phyloP scores from a whole-genome alignment of 1,284 basidiomycete genomes.

The Austropuccinia psidii region DNA sequence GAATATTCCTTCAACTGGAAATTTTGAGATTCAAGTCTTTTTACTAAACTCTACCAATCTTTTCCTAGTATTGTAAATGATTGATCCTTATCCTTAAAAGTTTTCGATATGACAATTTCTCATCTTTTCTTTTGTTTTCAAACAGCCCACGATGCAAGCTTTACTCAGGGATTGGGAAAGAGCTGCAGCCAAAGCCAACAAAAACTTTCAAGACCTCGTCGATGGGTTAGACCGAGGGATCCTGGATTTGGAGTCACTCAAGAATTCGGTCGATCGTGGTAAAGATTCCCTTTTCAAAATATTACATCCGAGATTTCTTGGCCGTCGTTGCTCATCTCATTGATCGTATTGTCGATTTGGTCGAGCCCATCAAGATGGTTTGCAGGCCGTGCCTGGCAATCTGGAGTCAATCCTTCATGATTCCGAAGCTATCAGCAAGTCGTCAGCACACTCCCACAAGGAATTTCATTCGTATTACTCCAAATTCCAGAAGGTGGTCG shows the following conservation, averaged over 20 bases:
- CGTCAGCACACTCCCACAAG: conserved; percentile 22
- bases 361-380: not conserved
- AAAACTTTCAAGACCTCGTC: not conserved
- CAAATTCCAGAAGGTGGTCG: conserved; percentile 32
- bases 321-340: not conserved
- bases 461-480: conserved; percentile 23
- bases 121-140: not conserved
- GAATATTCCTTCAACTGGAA: too few relatives aligned
- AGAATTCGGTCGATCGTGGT: not conserved
- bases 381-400: not conserved
- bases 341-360: not conserved
- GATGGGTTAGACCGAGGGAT: conserved; percentile 24
- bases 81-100: too few relatives aligned
- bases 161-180: conserved; percentile 24
- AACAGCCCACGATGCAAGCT: conserved; percentile 11
- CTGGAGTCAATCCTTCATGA: conserved; percentile 19
- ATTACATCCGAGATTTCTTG: not conserved
- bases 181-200: conserved; percentile 2
- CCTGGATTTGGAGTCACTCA: conserved; percentile 10
- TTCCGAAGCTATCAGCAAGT: conserved; percentile 16
- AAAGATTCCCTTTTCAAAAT: not conserved
- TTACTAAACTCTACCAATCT: too few relatives aligned
- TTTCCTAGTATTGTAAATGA: too few relatives aligned
- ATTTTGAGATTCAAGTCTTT: too few relatives aligned
- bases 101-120: too few relatives aligned